Evolutionary conservation across 345 rosid species (phyloP).

Genomic region (Clausena lansium): DNA sequence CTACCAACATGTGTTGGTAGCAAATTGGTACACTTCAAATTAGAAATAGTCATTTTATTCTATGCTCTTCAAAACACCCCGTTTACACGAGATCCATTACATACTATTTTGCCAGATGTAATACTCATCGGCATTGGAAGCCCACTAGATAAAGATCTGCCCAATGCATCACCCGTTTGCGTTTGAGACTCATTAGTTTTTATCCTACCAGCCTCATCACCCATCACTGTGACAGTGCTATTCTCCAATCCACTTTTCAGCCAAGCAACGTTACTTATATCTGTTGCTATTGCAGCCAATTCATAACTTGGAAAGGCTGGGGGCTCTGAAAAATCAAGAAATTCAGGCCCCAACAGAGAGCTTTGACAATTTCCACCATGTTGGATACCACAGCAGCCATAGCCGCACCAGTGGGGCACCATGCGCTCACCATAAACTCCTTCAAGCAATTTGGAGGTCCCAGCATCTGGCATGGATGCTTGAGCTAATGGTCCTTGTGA

Average conservation of each 20-base stretch:
- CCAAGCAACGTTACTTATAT: constrained; percentile 85
- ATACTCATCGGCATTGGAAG: constrained; percentile 37
- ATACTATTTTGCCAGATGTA: constrained; percentile 31
- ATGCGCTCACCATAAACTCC: constrained; percentile 45
- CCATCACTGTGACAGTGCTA: constrained; percentile 44
- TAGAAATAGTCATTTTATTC: constrained; percentile 29
- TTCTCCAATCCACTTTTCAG: constrained; percentile 74
- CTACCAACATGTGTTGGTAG: constrained; percentile 12
- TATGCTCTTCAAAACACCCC: constrained; percentile 30
- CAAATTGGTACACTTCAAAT: constrained; percentile 28
- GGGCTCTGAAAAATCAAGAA: constrained; percentile 61
- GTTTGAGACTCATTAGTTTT: constrained; percentile 31
- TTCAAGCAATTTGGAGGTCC: constrained; percentile 54
- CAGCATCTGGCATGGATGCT: constrained; percentile 45
- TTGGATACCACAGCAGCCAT: constrained; percentile 56
- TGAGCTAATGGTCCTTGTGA: constrained; percentile 37
- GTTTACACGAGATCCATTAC: constrained; percentile 28
- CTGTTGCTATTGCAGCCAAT: constrained; percentile 75
- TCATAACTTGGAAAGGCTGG: constrained; percentile 64
- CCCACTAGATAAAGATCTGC: constrained; percentile 31
- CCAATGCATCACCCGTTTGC: constrained; percentile 29
- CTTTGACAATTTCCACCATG: constrained; percentile 19
- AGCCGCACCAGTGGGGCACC: constrained; percentile 72
- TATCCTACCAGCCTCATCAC: constrained; percentile 39
- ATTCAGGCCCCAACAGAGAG: constrained; percentile 78